Conservation (phyloP, 768 basidiomycete species). For the Austroboletus eburneus region DNA sequence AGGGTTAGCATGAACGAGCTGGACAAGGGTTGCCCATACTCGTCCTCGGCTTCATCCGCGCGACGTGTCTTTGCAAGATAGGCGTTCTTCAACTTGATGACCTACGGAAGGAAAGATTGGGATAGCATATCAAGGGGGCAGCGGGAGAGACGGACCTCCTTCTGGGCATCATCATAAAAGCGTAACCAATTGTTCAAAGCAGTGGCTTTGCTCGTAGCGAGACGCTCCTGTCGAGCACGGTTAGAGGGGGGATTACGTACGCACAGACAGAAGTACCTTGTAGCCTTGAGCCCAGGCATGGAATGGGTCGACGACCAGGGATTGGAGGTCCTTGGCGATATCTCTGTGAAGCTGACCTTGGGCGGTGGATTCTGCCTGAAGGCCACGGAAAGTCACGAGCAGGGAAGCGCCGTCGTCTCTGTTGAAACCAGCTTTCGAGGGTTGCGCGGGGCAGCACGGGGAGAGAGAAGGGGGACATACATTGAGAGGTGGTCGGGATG, state of each 20-base stretch:
- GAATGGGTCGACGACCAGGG: conserved; percentile 77
- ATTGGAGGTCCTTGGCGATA: conserved; percentile 71
- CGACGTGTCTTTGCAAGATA: conserved; percentile 76
- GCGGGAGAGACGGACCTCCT: conserved; percentile 45
- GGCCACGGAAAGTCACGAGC: conserved; percentile 72
- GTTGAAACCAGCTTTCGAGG: conserved; percentile 58
- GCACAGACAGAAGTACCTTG: conserved; percentile 41
- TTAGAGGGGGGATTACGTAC: conserved; percentile 12
- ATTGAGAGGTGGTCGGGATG: conserved; percentile 46
- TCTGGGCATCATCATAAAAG: conserved; percentile 65
- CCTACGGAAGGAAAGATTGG: conserved; percentile 27
- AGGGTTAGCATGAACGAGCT: conserved; percentile 5
- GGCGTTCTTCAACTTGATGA: conserved; percentile 64
- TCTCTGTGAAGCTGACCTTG: conserved; percentile 75
- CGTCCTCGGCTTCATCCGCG: conserved; percentile 92
- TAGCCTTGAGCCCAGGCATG: conserved; percentile 73
- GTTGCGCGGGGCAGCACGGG: conserved; percentile 4
- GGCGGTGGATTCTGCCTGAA: conserved; percentile 64
- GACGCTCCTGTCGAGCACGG: conserved; percentile 47
- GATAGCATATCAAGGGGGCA: neutral
- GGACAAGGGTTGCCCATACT: conserved; percentile 50
- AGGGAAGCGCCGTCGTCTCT: conserved; percentile 85
- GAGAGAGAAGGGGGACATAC: conserved; percentile 30
- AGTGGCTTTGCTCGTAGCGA: conserved; percentile 52
- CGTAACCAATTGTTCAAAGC: conserved; percentile 65